Conservation (phyloP, 192 early-diverging fungal genomes). For the Coemansia sp. region DNA sequence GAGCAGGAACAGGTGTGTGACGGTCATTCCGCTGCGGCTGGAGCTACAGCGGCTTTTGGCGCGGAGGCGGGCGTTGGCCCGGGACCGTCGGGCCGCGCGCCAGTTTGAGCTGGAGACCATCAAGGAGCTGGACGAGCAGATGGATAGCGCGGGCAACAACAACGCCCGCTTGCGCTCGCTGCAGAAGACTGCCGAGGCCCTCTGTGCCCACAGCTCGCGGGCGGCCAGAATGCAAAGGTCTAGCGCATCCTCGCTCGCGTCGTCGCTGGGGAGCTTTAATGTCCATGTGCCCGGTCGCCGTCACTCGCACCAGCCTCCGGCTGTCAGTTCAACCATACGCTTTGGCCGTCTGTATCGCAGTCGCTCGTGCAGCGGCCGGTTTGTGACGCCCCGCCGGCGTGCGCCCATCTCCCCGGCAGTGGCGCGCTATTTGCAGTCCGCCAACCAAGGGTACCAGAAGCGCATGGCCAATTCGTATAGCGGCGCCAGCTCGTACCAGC, state of each 20-base stretch:
- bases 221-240: background rate
- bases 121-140: background rate
- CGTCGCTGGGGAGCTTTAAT: too few relatives aligned
- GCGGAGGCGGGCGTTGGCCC: background rate
- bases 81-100: background rate
- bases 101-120: background rate
- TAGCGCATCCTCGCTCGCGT: too few relatives aligned
- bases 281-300: too few relatives aligned
- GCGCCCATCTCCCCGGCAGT: constrained; percentile 19
- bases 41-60: constrained; percentile 36
- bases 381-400: constrained; percentile 2
- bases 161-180: background rate
- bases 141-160: background rate
- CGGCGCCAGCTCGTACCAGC: constrained; percentile 10
- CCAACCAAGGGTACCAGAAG: constrained; percentile 1
- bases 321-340: too few relatives aligned
- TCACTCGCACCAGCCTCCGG: background rate
- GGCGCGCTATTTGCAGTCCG: constrained; percentile 18
- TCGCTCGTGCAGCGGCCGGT: constrained; percentile 9
- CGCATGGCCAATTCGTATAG: background rate
- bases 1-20: constrained; percentile 15
- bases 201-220: background rate
- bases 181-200: background rate
- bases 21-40: constrained; percentile 27
- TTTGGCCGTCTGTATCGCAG: too few relatives aligned